Conservation (phyloP, 371 early-diverging fungal species). For the Mucor circinelloides region DNA sequence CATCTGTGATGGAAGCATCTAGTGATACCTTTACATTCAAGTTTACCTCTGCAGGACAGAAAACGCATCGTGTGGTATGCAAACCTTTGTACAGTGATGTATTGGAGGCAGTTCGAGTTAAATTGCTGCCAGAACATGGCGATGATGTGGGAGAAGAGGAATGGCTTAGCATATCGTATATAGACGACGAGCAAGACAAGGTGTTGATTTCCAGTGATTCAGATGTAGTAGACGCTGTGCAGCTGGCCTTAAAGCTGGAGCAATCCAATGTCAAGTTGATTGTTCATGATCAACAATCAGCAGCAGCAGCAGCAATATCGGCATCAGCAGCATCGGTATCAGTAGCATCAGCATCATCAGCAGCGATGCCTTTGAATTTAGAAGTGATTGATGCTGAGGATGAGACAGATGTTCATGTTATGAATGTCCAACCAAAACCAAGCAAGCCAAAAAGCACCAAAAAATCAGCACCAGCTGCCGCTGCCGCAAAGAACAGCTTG, state of each 20-base stretch:
- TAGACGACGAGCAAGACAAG: constrained; percentile 88
- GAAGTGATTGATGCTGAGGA: neutral
- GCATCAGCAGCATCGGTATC: neutral
- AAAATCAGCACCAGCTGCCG: constrained; percentile 10
- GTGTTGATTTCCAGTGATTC: constrained; percentile 75
- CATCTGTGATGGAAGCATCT: neutral
- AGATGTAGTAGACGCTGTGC: constrained; percentile 82
- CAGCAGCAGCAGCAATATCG: neutral
- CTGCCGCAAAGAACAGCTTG: constrained; percentile 21
- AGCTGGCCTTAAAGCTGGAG: constrained; percentile 69
- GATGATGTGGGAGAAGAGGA: constrained; percentile 24
- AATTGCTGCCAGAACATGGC: constrained; percentile 29
- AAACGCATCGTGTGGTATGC: constrained; percentile 78
- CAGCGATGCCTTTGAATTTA: neutral
- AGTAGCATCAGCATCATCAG: neutral
- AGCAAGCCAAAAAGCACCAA: neutral
- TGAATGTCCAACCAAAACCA: neutral
- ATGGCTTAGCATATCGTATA: constrained; percentile 72
- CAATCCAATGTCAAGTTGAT: constrained; percentile 74
- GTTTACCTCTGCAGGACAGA: constrained; percentile 62
- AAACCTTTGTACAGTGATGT: constrained; percentile 48
- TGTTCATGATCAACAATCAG: constrained; percentile 43
- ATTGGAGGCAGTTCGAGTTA: constrained; percentile 49
- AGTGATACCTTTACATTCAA: constrained; percentile 73
- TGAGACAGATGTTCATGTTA: neutral